phyloP scores from a whole-genome alignment of 768 basidiomycete genomes.

The Pleurotus giganteus region DNA sequence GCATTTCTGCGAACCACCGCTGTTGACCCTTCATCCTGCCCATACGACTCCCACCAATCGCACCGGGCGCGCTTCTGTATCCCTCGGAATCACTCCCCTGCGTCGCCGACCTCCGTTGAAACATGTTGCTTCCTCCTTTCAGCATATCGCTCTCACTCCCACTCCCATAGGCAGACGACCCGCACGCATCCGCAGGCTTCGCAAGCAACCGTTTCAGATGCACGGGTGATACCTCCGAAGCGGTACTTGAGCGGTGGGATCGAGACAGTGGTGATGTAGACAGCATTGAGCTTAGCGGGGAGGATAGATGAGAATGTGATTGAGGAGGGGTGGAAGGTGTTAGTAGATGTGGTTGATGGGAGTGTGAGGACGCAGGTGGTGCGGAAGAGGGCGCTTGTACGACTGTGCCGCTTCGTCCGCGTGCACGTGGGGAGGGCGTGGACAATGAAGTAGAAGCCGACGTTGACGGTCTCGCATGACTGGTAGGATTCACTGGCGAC shows the following conservation, averaged over 20 bases:
- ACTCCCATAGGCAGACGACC: neutral
- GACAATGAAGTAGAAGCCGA: neutral
- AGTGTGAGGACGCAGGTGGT: neutral
- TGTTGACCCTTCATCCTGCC: constrained; percentile 4
- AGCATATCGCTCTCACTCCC: constrained; percentile 4
- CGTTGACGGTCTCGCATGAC: neutral
- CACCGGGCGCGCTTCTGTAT: constrained; percentile 4
- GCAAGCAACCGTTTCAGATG: constrained; percentile 34
- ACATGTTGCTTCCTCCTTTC: neutral
- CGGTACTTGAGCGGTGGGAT: constrained; percentile 2
- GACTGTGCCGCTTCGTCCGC: neutral
- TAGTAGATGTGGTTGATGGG: neutral
- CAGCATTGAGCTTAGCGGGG: constrained; percentile 1
- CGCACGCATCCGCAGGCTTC: constrained; percentile 22
- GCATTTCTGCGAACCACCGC: constrained; percentile 4
- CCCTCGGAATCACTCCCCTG: constrained; percentile 7
- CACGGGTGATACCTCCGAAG: constrained; percentile 10
- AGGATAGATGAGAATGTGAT: neutral
- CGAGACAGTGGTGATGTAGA: neutral
- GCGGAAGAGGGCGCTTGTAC: neutral
- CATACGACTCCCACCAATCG: constrained; percentile 1
- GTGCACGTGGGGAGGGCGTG: constrained; percentile 3
- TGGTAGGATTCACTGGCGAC: too few species aligned
- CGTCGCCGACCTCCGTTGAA: neutral
- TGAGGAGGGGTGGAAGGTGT: neutral